Evolutionary conservation across 2,329 filamentous ascomycete species (phyloP).

Genomic region (Verruconis gallopava): DNA sequence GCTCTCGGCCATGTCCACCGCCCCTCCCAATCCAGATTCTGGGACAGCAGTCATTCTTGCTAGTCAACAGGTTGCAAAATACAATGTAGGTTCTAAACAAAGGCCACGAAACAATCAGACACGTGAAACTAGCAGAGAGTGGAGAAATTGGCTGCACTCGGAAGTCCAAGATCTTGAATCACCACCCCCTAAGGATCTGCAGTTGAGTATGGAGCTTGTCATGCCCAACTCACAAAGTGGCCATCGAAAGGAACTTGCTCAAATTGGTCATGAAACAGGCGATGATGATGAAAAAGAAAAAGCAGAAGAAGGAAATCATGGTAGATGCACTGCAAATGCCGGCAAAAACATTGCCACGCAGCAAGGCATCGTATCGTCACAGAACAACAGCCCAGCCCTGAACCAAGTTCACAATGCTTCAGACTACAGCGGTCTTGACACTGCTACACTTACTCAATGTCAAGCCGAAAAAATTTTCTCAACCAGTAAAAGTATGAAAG

Average conservation of each 20-base stretch:
- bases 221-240: conserved; percentile 5
- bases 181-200: conserved; percentile 18
- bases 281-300: conserved; percentile 11
- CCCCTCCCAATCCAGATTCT: conserved; percentile 15
- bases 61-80: conserved; percentile 17
- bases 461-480: too few species aligned
- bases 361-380: too few species aligned
- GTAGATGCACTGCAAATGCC: not conserved
- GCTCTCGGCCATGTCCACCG: too few species aligned
- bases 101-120: conserved; percentile 12
- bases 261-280: conserved; percentile 17
- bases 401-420: too few species aligned
- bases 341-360: too few species aligned
- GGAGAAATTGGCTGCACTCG: conserved; percentile 34
- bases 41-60: conserved; percentile 30
- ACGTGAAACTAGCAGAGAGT: conserved; percentile 28
- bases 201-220: conserved; percentile 17
- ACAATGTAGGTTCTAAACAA: conserved; percentile 12
- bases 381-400: too few species aligned
- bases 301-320: not conserved
- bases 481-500: too few species aligned
- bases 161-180: conserved; percentile 28
- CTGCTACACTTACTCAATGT: too few species aligned
- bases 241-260: conserved; percentile 16
- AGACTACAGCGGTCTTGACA: too few species aligned